Conservation (phyloP, 2,329 filamentous ascomycete genomes). For the Hawksworthiomyces lignivorus region DNA sequence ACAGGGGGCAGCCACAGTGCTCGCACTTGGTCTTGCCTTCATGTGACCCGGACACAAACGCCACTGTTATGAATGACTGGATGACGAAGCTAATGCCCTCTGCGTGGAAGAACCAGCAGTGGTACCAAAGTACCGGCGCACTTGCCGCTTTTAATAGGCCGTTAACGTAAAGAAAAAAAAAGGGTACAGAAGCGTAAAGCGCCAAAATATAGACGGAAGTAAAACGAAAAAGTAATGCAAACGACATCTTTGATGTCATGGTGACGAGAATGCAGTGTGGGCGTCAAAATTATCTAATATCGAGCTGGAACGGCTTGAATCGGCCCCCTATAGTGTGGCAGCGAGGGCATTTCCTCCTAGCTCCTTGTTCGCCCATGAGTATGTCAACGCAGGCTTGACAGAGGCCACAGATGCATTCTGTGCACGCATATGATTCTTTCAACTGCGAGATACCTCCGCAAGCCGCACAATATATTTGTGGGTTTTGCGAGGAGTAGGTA, state of each 20-base stretch:
- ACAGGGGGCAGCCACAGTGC: too few relatives aligned
- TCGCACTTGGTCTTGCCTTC: too few relatives aligned
- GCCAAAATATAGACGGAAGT: background rate
- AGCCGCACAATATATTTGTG: constrained; percentile 88
- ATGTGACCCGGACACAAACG: too few relatives aligned
- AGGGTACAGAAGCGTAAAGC: background rate
- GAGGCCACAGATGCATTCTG: constrained; percentile 90
- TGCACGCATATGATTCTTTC: constrained; percentile 84
- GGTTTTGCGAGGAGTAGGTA: constrained; percentile 63
- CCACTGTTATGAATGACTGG: too few relatives aligned
- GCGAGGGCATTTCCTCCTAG: constrained; percentile 67
- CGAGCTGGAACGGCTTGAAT: constrained; percentile 80
- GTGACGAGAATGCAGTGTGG: background rate
- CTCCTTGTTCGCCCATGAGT: constrained; percentile 67
- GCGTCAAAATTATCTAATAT: constrained; percentile 54
- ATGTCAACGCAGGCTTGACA: constrained; percentile 83
- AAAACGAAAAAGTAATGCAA: background rate
- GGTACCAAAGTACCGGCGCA: too few relatives aligned
- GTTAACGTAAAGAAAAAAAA: background rate
- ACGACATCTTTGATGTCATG: background rate
- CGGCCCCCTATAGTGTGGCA: constrained; percentile 72
- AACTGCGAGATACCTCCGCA: constrained; percentile 72
- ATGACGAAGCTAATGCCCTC: too few relatives aligned
- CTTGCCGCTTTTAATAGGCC: too few relatives aligned
- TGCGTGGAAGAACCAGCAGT: too few relatives aligned